Conservation (phyloP, 2,329 filamentous ascomycete species). For the Ceratocystis harringtonii region DNA sequence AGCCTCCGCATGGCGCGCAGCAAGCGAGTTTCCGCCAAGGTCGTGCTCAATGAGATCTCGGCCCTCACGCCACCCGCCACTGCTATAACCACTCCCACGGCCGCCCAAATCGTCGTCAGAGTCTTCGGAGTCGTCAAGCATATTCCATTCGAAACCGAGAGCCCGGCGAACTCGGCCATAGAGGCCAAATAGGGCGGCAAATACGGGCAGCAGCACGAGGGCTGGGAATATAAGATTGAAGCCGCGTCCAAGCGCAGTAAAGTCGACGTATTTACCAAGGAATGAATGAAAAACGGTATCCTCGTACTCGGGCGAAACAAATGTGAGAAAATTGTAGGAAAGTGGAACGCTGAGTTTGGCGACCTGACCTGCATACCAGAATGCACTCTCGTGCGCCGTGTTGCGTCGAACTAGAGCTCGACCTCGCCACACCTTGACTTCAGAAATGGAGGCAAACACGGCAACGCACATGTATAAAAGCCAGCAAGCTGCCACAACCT, state of each 20-base stretch:
- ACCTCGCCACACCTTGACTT: slow-evolving; percentile 96
- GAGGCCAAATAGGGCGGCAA: slow-evolving; percentile 73
- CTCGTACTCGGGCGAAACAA: slow-evolving; percentile 55
- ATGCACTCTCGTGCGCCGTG: slow-evolving; percentile 83
- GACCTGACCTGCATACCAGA: slow-evolving; percentile 90
- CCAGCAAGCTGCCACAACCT: slow-evolving; percentile 73
- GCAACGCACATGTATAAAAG: slow-evolving; percentile 92
- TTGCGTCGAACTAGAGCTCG: slow-evolving; percentile 78
- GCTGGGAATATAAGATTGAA: slow-evolving; percentile 84
- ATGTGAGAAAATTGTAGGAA: slow-evolving; percentile 92
- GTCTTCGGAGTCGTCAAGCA: slow-evolving; percentile 55
- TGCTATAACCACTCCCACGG: slow-evolving; percentile 65
- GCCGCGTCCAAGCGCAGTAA: slow-evolving; percentile 66
- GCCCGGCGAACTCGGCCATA: slow-evolving; percentile 67
- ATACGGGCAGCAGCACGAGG: slow-evolving; percentile 71
- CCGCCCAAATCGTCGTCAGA: slow-evolving; percentile 47
- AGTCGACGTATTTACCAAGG: slow-evolving; percentile 65
- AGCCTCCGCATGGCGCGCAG: slow-evolving; percentile 34
- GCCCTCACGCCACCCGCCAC: slow-evolving; percentile 81
- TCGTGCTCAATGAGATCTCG: slow-evolving; percentile 81
- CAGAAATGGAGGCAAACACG: slow-evolving; percentile 72
- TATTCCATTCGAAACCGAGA: slow-evolving; percentile 59
- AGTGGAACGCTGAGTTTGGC: slow-evolving; percentile 85
- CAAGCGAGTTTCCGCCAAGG: slow-evolving; percentile 47
- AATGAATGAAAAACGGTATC: slow-evolving; percentile 79